Percentiles rank a stretch among this genome's conserved stretches.
phyloP scores from a whole-genome alignment of 2,329 filamentous ascomycete species.

The Fusarium graminum region DNA sequence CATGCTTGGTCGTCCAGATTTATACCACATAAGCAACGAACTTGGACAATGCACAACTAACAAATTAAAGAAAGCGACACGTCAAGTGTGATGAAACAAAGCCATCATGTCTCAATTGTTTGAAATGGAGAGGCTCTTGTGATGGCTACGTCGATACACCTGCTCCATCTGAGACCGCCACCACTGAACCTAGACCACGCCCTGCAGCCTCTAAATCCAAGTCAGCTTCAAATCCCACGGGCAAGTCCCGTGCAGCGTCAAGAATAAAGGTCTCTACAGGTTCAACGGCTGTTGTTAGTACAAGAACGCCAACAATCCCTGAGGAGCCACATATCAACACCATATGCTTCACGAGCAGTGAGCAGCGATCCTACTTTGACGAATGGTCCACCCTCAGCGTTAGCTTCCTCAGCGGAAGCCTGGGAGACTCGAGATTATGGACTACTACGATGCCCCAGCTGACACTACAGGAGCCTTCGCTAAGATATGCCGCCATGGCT shows the following conservation, averaged over 20 bases:
- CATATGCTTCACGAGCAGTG: slow-evolving; percentile 52
- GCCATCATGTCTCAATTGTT: slow-evolving; percentile 57
- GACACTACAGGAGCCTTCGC: slow-evolving; percentile 54
- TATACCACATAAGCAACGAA: background rate
- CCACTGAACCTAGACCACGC: slow-evolving; percentile 21
- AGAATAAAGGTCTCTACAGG: slow-evolving; percentile 37
- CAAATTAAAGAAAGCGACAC: slow-evolving; percentile 54
- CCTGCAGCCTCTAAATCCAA: slow-evolving; percentile 23
- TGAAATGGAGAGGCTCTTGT: slow-evolving; percentile 59
- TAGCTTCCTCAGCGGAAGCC: slow-evolving; percentile 54
- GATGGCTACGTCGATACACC: slow-evolving; percentile 51
- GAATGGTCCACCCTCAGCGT: slow-evolving; percentile 55
- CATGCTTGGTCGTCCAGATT: background rate
- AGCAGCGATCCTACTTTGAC: slow-evolving; percentile 56
- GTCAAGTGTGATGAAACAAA: slow-evolving; percentile 60
- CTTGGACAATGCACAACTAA: slow-evolving; percentile 25
- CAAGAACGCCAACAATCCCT: slow-evolving; percentile 50
- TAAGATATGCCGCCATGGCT: slow-evolving; percentile 58
- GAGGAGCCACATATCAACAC: slow-evolving; percentile 54
- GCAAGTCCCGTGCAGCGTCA: slow-evolving; percentile 21
- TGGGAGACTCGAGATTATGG: slow-evolving; percentile 55
- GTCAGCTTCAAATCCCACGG: slow-evolving; percentile 5
- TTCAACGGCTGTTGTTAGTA: slow-evolving; percentile 48
- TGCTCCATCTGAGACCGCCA: slow-evolving; percentile 15
- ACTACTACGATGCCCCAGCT: slow-evolving; percentile 58